These are phyloP conservation scores for Cordyceps tenuipes DNA, from an alignment of 2,329 filamentous ascomycete species.

Conservation along the genomic window DNA sequence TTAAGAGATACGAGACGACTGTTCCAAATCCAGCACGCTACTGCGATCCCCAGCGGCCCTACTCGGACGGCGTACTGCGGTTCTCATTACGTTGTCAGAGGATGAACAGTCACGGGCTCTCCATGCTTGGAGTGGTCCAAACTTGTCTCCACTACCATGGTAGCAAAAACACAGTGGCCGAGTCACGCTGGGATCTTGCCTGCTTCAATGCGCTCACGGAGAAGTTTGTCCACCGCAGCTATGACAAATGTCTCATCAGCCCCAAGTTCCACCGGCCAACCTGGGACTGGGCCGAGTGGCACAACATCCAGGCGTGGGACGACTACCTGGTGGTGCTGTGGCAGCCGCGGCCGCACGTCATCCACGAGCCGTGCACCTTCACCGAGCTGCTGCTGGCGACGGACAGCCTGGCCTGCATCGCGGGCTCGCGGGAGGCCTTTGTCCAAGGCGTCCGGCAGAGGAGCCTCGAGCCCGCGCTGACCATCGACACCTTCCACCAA, in stretches of 20 bases:
- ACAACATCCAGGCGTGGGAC: conserved; percentile 10
- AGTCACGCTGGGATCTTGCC: background rate
- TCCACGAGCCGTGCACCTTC: conserved; percentile 11
- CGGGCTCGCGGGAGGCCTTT: background rate
- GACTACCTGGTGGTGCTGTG: conserved; percentile 12
- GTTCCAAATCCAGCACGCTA: background rate
- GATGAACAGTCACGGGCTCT: conserved; percentile 9
- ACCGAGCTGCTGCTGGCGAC: conserved; percentile 5
- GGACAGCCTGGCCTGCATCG: conserved; percentile 5
- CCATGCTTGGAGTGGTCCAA: conserved; percentile 7
- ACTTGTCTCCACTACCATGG: conserved; percentile 3
- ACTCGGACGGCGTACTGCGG: background rate
- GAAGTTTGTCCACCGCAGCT: background rate
- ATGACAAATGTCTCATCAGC: conserved; percentile 7
- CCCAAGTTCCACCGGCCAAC: conserved; percentile 9
- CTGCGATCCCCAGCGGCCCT: background rate
- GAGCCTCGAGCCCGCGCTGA: conserved; percentile 5
- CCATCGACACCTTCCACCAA: conserved; percentile 9
- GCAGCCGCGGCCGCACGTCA: conserved; percentile 11
- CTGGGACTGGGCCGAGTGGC: conserved; percentile 12
- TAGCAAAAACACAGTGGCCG: background rate
- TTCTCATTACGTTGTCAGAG: conserved; percentile 10
- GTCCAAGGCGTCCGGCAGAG: background rate
- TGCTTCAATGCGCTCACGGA: conserved; percentile 12
- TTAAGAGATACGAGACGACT: conserved; percentile 3